Conservation (phyloP, 768 basidiomycete genomes). For the Cystofilobasidium ferigula region DNA sequence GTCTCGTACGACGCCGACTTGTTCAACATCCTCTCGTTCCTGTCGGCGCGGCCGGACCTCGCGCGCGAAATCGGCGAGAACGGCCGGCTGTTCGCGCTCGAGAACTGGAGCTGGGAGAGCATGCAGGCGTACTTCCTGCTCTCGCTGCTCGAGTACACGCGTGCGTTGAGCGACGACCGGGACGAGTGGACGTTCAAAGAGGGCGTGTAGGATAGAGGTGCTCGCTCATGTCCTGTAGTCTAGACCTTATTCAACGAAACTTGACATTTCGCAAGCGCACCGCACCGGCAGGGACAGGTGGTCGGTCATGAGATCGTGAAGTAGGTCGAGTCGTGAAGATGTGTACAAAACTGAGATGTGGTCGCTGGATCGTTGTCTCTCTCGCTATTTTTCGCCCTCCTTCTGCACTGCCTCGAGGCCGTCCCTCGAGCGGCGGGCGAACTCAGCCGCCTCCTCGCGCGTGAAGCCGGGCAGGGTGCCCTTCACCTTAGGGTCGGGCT, state of each 20-base stretch:
- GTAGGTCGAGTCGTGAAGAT: too few species aligned
- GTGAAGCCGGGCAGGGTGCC: conserved; percentile 32
- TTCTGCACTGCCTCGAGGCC: background rate
- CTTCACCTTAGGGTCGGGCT: background rate
- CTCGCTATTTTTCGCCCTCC: background rate
- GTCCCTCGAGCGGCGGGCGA: conserved; percentile 31
- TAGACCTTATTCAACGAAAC: too few species aligned
- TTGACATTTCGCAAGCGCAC: too few species aligned
- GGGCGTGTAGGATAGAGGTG: too few species aligned
- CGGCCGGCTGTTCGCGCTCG: conserved; percentile 16
- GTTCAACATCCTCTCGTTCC: conserved; percentile 18
- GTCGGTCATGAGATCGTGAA: too few species aligned
- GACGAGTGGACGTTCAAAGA: conserved; percentile 5
- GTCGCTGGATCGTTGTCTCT: too few species aligned
- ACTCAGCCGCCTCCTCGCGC: conserved; percentile 37
- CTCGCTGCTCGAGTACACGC: conserved; percentile 14
- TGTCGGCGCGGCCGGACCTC: conserved; percentile 11
- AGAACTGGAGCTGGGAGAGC: conserved; percentile 23
- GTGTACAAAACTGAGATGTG: too few species aligned
- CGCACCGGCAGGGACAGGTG: too few species aligned
- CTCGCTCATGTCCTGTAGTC: too few species aligned
- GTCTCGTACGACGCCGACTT: conserved; percentile 17
- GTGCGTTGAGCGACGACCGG: conserved; percentile 19
- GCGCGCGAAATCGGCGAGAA: conserved; percentile 16
- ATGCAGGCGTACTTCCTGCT: conserved; percentile 22